A percentile compares a stretch with the other conserved stretches of the same genome.
Conservation (phyloP, 1,284 basidiomycete species). For the Hymenochaete sp. region DNA sequence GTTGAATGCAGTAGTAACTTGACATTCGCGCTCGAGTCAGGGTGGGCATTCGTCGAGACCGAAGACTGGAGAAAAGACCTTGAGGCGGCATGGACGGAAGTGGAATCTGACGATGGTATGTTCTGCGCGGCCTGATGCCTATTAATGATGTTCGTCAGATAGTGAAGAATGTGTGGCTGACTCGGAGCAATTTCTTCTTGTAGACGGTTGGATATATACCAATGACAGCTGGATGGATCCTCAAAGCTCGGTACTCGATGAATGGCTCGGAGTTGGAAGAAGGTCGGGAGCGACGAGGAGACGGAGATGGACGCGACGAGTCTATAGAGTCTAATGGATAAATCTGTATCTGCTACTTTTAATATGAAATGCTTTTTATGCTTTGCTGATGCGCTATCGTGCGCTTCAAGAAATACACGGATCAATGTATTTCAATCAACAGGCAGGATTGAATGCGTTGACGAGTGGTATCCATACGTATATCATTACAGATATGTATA, state of each 20-base stretch:
- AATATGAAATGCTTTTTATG: neutral
- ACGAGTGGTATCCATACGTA: no score
- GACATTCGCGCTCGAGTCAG: constrained; percentile 59
- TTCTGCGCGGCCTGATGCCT: constrained; percentile 17
- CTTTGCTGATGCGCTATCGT: no score
- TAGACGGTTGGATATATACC: constrained; percentile 72
- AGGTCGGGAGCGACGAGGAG: constrained; percentile 49
- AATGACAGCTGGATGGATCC: constrained; percentile 62
- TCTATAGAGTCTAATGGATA: constrained; percentile 39
- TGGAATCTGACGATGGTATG: constrained; percentile 40
- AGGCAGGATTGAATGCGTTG: no score
- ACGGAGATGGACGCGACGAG: constrained; percentile 54
- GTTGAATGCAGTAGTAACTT: constrained; percentile 56
- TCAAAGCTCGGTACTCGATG: constrained; percentile 32
- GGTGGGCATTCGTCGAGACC: constrained; percentile 64
- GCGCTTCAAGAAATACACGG: no score
- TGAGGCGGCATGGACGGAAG: constrained; percentile 44
- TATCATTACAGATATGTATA: no score
- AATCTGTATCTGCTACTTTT: constrained; percentile 1
- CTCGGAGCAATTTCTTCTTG: neutral
- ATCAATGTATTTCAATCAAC: no score
- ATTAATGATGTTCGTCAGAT: constrained; percentile 1
- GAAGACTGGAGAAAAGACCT: constrained; percentile 69
- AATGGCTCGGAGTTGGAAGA: constrained; percentile 34
- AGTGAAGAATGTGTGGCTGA: neutral